Evolutionary conservation across 2,329 filamentous ascomycete species (phyloP), one percentile per base, ranked within the genome.

Genomic region (Microsporum audouinii): DNA sequence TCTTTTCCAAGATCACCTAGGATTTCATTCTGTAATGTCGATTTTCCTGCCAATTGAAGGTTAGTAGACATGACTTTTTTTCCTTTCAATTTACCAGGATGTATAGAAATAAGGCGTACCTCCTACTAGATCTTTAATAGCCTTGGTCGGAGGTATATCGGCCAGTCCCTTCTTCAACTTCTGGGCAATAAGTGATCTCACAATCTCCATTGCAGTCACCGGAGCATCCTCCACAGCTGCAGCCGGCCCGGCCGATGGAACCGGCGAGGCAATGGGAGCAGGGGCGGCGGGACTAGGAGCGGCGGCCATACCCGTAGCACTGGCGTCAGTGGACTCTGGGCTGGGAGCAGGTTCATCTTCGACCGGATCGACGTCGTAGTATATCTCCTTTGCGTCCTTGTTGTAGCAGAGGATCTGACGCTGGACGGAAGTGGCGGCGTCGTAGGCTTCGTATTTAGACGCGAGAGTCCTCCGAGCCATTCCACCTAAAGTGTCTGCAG

Each of bases 331-430:
- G 59, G 82, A 73, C 58, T 69, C 66, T n/a, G 69, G 63, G 43
- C 71, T 65, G 57, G 82, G 73, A 70, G 88, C 87, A 55, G 88
- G 83, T 76, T 97, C 94, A 62, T 99, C 94, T 71, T 95, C 90
- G 34, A 95, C 80, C 0, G 94, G 94, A 71, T 99, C 94, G 51
- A 95, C 91, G 72, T 96, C 92, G 77, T 99, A 99, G 81, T 99
- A 99, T 66, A 99, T 99, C 76, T 99, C 94, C 76, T 96, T 97
- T 61, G 91, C 88, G 72, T 99, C 94, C 77, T 99, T 99, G 82
- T 96, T 97, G 81, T 97, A 99, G 81, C 94, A 97, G 61, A 99
- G 84, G 73, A 99, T 96, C 76, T 97, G 92, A 74, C 94, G 86
- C 78, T 96, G 91, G 49, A 97, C 87, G 5, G 92, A 96, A 71